A percentile compares a stretch with the other conserved stretches of the same genome.
phyloP scores from a whole-genome alignment of 2,329 filamentous ascomycete species.

The Aspergillus eucalypticola region DNA sequence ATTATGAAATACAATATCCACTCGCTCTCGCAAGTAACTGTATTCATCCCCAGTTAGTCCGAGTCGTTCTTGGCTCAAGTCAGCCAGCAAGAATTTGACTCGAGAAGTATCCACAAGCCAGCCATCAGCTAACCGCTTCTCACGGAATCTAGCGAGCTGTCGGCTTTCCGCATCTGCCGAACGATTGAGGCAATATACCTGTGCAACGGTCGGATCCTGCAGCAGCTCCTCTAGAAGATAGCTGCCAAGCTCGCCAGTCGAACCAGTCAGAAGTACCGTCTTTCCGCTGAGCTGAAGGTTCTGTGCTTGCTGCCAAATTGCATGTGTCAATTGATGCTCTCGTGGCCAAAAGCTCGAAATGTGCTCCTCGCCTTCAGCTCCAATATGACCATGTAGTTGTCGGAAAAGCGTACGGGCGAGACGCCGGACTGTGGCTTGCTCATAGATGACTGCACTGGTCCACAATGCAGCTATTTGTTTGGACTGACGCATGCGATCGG shows the following conservation, averaged over 20 bases:
- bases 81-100: background rate
- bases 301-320: background rate
- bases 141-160: background rate
- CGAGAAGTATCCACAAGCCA: background rate
- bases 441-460: background rate
- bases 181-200: slow-evolving; percentile 6
- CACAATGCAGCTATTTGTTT: background rate
- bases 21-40: background rate
- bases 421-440: background rate
- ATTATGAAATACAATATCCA: background rate
- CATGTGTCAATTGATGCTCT: background rate
- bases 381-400: background rate
- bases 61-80: background rate
- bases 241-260: slow-evolving; percentile 5
- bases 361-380: background rate
- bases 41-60: background rate
- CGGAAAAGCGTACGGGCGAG: background rate
- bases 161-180: background rate
- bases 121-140: background rate
- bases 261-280: slow-evolving; percentile 6
- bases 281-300: background rate
- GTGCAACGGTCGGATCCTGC: background rate
- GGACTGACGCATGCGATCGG: background rate
- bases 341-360: background rate
- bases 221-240: slow-evolving; percentile 4